Evolutionary conservation across 169 alveolate species (phyloP), one percentile per base, ranked within the genome.

Genomic region (Plasmodium blacklocki): DNA sequence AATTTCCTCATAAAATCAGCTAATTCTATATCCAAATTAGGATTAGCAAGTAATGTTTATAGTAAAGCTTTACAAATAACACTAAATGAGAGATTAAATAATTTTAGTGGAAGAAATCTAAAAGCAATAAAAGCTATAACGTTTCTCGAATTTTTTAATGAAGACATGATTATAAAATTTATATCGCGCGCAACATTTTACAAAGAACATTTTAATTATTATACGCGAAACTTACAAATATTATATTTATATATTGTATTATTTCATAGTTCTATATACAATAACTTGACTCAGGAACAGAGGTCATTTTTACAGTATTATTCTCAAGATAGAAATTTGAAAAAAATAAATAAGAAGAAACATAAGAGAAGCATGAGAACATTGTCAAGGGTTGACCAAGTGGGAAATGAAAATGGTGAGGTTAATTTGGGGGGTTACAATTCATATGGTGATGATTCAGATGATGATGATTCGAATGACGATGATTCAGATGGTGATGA

Each of bases 1-100:
- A 94, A 94, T 74, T 94, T 94, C 76, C 23, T 94, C 6, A 74
- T 94, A 12, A 94, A 93, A 89, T 94, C 95, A 0, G 90, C 96
- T 8, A 94, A 94, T 76, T 73, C 93, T 19, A 58, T 94, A 5
- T 58, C 95, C 1, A 94, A 94, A 72, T 88, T 94, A 8, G 95
- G 94, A 32, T 88, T 94, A 39, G 88, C 89, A 62, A 92, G 78
- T 32, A 78, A 72, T 50, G 75, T 93, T 0, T 86, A 92, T 73
- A 26, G 93, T 56, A 89, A 94, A 19, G 94, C 95, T 26, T 86
- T 94, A 62, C 91, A 91, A 45, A 88, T 91, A 49, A 94, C 93
- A 1, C 52, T 94, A 18, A 39, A 75, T 6, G 93, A 93, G 39
- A 56, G 96, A 23, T 68, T 94, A 21, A 62, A 62, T 8, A 49